A percentile compares a stretch with the other conserved stretches of the same genome.
Conservation (phyloP, 2,329 filamentous ascomycete species). For the Trichoderma oligosporum region DNA sequence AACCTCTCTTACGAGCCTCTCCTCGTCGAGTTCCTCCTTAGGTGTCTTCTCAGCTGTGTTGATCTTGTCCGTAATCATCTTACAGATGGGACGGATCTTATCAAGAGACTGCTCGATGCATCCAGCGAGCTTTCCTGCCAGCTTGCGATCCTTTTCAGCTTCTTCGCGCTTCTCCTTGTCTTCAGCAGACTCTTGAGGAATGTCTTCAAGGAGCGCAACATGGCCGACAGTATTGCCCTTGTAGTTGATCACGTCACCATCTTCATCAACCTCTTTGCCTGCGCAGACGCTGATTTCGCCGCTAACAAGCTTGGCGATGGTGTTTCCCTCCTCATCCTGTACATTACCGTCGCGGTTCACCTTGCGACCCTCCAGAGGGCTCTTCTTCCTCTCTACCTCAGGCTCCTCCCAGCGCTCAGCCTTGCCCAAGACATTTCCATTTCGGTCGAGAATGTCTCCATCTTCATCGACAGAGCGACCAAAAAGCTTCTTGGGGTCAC, state of each 20-base stretch:
- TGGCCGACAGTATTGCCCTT: constrained; percentile 66
- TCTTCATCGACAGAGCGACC: constrained; percentile 76
- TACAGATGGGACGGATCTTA: constrained; percentile 78
- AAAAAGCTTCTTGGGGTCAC: constrained; percentile 67
- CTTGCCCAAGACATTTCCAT: constrained; percentile 57
- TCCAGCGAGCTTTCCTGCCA: constrained; percentile 70
- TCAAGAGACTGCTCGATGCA: constrained; percentile 78
- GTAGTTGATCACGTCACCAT: constrained; percentile 68
- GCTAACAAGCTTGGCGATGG: constrained; percentile 64
- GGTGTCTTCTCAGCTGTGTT: constrained; percentile 75
- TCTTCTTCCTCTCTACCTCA: constrained; percentile 50
- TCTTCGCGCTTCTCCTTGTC: constrained; percentile 53
- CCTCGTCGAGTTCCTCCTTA: constrained; percentile 85
- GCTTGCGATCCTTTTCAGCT: constrained; percentile 65
- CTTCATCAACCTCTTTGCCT: constrained; percentile 66
- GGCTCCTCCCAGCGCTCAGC: constrained; percentile 59
- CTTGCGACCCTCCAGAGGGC: constrained; percentile 49
- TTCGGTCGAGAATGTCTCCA: constrained; percentile 76
- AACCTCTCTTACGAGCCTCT: constrained; percentile 80
- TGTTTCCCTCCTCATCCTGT: constrained; percentile 54
- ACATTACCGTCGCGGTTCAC: constrained; percentile 60
- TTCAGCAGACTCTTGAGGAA: constrained; percentile 41
- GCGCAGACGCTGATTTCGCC: constrained; percentile 62
- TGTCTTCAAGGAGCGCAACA: constrained; percentile 61
- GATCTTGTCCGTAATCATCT: constrained; percentile 80